These are phyloP conservation scores for Hyaloperonospora brassicae DNA, from an alignment of 352 stramenopile genomes.

Conservation along the genomic window DNA sequence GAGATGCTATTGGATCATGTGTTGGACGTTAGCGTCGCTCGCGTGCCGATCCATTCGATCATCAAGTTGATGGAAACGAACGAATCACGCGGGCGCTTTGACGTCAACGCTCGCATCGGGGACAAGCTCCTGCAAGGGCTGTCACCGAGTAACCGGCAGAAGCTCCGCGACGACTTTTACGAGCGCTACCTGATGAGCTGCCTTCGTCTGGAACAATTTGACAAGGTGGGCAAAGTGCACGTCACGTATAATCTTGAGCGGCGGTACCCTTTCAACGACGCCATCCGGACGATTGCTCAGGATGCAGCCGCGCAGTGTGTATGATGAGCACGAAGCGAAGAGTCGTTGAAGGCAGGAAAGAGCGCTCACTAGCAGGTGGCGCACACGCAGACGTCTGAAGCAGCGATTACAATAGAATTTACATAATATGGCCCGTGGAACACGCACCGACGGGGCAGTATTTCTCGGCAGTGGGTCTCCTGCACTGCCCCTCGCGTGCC, in stretches of 20 bases:
- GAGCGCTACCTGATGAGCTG: constrained; percentile 36
- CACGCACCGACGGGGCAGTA: too few species aligned
- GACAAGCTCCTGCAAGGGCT: constrained; percentile 25
- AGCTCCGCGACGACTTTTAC: constrained; percentile 30
- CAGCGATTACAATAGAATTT: too few species aligned
- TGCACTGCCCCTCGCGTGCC: too few species aligned
- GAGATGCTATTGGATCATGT: constrained; percentile 28
- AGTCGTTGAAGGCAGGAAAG: neutral
- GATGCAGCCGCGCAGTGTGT: constrained; percentile 25
- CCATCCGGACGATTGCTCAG: constrained; percentile 27
- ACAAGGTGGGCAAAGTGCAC: constrained; percentile 23
- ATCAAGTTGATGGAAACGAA: constrained; percentile 31
- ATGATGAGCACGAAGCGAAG: neutral
- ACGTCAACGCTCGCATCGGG: constrained; percentile 25
- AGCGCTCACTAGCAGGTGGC: too few species aligned
- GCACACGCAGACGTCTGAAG: too few species aligned
- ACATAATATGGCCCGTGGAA: too few species aligned
- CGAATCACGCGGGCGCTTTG: constrained; percentile 27
- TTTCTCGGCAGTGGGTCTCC: too few species aligned
- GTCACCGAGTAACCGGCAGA: constrained; percentile 10
- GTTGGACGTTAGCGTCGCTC: constrained; percentile 16
- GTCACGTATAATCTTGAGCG: constrained; percentile 17
- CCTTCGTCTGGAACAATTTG: constrained; percentile 27
- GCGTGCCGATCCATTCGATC: constrained; percentile 24
- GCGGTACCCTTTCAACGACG: constrained; percentile 29